These are phyloP conservation scores for Cladosporium halotolerans DNA, from an alignment of 2,329 filamentous ascomycete species.

Conservation along the genomic window DNA sequence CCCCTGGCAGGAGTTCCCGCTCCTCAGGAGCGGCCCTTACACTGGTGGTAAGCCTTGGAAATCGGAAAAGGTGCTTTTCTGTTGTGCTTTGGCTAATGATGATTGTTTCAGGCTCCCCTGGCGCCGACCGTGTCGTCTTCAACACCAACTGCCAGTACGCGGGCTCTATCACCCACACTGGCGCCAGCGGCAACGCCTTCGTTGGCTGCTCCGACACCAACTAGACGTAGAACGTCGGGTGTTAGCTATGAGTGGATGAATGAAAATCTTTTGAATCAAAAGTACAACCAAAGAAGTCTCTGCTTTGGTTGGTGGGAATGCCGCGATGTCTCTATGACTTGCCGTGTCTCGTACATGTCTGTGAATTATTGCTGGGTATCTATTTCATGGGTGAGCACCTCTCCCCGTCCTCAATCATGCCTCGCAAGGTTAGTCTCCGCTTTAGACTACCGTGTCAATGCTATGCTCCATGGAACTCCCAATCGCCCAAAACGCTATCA, in stretches of 20 bases:
- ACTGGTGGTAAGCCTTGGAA: constrained; percentile 41
- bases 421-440: no score
- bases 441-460: no score
- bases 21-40: constrained; percentile 46
- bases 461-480: neutral
- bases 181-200: constrained; percentile 62
- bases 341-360: no score
- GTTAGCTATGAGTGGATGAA: no score
- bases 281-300: neutral
- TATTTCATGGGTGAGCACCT: no score
- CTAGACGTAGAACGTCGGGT: constrained; percentile 12
- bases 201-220: constrained; percentile 51
- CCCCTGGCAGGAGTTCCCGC: constrained; percentile 60
- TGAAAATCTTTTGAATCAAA: no score
- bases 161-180: constrained; percentile 64
- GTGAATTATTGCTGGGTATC: no score
- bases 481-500: constrained; percentile 29
- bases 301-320: no score
- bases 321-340: no score
- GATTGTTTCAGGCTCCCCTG: constrained; percentile 49
- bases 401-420: no score
- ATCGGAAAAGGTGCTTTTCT: neutral
- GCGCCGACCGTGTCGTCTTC: constrained; percentile 62
- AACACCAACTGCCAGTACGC: constrained; percentile 51
- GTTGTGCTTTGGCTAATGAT: neutral